These are phyloP conservation scores for Phlegmacium glaucopus DNA, from an alignment of 768 basidiomycete genomes.

Conservation along the genomic window DNA sequence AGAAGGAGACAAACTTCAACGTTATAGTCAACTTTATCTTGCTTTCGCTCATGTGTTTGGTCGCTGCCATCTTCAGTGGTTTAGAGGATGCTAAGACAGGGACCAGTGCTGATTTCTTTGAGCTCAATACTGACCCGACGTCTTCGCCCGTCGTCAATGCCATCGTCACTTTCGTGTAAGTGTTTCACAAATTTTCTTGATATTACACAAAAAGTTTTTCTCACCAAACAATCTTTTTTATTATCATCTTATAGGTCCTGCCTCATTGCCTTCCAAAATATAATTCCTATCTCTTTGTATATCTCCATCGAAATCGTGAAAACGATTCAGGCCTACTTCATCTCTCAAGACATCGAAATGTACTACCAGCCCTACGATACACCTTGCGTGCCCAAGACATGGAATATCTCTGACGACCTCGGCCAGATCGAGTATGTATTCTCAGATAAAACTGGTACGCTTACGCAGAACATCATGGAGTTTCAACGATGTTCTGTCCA, in stretches of 20 bases:
- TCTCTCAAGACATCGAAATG: constrained; percentile 95
- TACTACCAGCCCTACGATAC: constrained; percentile 87
- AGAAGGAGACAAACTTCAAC: constrained; percentile 98
- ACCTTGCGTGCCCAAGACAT: constrained; percentile 91
- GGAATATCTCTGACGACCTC: constrained; percentile 98
- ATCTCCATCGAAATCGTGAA: constrained; percentile 99
- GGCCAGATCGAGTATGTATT: constrained; percentile 94
- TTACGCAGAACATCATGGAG: constrained; percentile 99
- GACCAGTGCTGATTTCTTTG: constrained; percentile 75
- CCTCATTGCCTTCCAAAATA: constrained; percentile 96
- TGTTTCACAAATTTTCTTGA: constrained; percentile 15
- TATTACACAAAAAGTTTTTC: constrained; percentile 1
- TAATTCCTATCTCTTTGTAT: constrained; percentile 93
- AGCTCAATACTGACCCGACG: constrained; percentile 61
- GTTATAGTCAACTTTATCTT: constrained; percentile 91
- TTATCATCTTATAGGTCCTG: constrained; percentile 58
- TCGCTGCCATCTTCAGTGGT: constrained; percentile 76
- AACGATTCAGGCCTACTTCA: constrained; percentile 96
- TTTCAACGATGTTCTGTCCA: constrained; percentile 93
- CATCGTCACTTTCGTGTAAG: constrained; percentile 89
- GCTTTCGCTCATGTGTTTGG: constrained; percentile 70
- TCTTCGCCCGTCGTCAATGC: constrained; percentile 63
- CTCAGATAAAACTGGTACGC: constrained; percentile 94
- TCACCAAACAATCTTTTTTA: too few relatives aligned
- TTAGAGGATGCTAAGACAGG: constrained; percentile 53